Conservation (phyloP, 164 flowering plant genomes). For the Aristolochia contorta region DNA sequence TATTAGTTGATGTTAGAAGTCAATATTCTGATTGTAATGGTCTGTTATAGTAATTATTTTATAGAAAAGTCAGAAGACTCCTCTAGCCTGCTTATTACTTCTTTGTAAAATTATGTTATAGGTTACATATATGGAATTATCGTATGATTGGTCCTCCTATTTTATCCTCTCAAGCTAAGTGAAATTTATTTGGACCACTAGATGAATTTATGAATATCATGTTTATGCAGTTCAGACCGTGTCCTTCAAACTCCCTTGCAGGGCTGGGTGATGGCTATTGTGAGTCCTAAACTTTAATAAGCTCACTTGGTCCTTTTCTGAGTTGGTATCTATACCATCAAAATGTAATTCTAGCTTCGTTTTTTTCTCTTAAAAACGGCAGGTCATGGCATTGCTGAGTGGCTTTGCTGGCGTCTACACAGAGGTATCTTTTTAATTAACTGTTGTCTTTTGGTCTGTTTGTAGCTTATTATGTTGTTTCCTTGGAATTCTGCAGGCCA, state of each 20-base stretch:
- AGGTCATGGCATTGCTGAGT: conserved; percentile 97
- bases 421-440: conserved; percentile 50
- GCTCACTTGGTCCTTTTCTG: neutral
- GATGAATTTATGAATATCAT: neutral
- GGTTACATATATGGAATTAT: too few relatives aligned
- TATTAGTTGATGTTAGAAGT: too few relatives aligned
- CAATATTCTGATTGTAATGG: too few relatives aligned
- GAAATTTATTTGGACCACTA: too few relatives aligned
- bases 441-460: neutral
- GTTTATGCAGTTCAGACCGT: conserved; percentile 72
- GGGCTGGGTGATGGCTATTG: conserved; percentile 99
- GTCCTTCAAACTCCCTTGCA: conserved; percentile 87
- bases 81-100: too few relatives aligned
- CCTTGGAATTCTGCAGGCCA: conserved; percentile 47
- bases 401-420: conserved; percentile 99
- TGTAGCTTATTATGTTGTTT: neutral
- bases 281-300: conserved; percentile 29
- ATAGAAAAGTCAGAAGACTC: too few relatives aligned
- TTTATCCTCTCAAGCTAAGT: too few relatives aligned
- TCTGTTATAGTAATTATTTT: too few relatives aligned
- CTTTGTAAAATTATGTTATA: too few relatives aligned
- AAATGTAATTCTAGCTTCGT: neutral
- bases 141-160: too few relatives aligned
- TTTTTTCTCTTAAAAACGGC: conserved; percentile 12
- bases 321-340: neutral